Conservation (phyloP, 73 alveolate genomes). For the Stentor coeruleus region DNA sequence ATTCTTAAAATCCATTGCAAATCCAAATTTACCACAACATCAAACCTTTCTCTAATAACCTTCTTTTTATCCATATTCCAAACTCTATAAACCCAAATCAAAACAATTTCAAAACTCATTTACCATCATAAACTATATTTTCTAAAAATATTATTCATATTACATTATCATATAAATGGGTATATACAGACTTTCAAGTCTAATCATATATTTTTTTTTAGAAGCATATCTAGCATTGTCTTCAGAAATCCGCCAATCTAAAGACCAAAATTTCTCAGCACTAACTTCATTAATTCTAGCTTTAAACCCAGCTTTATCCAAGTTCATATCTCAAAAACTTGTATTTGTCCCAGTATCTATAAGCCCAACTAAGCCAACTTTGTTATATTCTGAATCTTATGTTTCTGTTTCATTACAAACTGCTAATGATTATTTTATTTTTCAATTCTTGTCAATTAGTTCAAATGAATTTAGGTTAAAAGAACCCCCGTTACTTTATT, state of each 20-base stretch:
- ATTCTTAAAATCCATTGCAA: no score
- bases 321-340: not conserved
- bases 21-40: no score
- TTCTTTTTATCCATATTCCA: no score
- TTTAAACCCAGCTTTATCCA: not conserved
- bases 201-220: no score
- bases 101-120: no score
- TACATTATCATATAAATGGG: no score
- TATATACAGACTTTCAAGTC: not conserved
- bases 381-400: not conserved
- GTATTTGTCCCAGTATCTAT: not conserved
- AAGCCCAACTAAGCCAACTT: not conserved
- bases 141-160: no score
- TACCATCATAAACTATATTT: no score
- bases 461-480: not conserved
- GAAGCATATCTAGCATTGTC: not conserved
- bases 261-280: not conserved
- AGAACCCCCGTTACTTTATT: not conserved
- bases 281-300: not conserved
- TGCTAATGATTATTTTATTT: not conserved
- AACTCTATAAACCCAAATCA: no score
- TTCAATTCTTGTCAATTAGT: not conserved
- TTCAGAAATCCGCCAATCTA: not conserved
- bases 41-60: no score
- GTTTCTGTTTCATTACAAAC: not conserved